A percentile compares a stretch with the other conserved stretches of the same genome.
Conservation (phyloP, 805 yeast species). For the Teunomyces panamensis region DNA sequence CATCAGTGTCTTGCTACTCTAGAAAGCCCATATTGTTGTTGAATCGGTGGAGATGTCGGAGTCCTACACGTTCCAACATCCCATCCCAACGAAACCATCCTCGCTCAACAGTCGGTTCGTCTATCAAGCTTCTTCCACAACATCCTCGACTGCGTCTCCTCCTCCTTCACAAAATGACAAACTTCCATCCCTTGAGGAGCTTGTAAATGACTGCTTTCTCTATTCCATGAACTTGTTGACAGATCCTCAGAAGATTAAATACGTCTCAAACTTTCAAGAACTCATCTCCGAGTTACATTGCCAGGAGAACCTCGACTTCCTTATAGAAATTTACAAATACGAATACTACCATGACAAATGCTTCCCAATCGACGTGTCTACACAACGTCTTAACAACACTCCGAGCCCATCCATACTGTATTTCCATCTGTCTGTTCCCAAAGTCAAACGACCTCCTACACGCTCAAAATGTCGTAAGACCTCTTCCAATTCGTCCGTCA, state of each 20-base stretch:
- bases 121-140: neutral
- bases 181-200: constrained; percentile 22
- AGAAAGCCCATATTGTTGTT: neutral
- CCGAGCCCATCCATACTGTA: constrained; percentile 13
- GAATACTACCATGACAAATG: constrained; percentile 40
- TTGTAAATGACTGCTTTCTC: constrained; percentile 32
- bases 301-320: constrained; percentile 44
- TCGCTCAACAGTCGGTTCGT: constrained; percentile 7
- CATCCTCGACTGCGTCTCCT: neutral
- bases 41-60: constrained; percentile 3
- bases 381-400: constrained; percentile 8
- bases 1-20: too few species aligned
- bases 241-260: constrained; percentile 12
- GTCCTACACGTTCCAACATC: constrained; percentile 4
- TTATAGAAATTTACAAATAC: constrained; percentile 45
- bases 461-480: neutral
- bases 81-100: constrained; percentile 9
- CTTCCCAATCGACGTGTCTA: constrained; percentile 8
- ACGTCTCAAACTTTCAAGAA: constrained; percentile 27
- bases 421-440: constrained; percentile 9
- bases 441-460: constrained; percentile 5
- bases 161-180: neutral
- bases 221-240: constrained; percentile 17
- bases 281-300: constrained; percentile 41
- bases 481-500: constrained; percentile 10